Evolutionary conservation across 2,329 filamentous ascomycete genomes (phyloP).

Genomic region (Alternaria solani): DNA sequence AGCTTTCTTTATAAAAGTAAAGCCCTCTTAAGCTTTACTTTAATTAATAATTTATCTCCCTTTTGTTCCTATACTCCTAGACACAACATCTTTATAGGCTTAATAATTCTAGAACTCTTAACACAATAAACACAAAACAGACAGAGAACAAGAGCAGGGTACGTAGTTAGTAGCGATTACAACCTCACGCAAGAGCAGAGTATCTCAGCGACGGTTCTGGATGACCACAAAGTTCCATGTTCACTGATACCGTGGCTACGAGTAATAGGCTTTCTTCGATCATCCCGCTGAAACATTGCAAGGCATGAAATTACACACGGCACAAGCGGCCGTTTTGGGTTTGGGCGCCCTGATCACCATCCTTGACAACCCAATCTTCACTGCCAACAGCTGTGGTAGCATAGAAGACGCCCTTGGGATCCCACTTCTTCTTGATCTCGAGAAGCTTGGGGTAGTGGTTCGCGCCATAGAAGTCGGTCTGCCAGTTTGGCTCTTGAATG

Average conservation of each 20-base stretch:
- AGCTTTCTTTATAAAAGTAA: too few relatives aligned
- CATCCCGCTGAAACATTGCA: neutral
- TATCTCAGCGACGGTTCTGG: too few relatives aligned
- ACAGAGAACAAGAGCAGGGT: too few relatives aligned
- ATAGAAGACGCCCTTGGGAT: constrained; percentile 41
- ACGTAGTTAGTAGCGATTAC: too few relatives aligned
- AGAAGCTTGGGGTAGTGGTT: constrained; percentile 37
- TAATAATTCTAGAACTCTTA: neutral
- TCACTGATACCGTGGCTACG: neutral
- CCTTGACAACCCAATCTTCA: constrained; percentile 33
- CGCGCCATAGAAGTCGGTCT: constrained; percentile 38
- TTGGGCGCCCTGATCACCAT: constrained; percentile 28
- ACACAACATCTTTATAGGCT: neutral
- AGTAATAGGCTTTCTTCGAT: neutral
- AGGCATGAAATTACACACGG: constrained; percentile 22
- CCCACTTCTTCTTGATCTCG: constrained; percentile 35
- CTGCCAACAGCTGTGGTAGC: constrained; percentile 34
- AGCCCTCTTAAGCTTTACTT: too few relatives aligned
- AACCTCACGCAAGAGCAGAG: too few relatives aligned
- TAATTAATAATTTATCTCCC: too few relatives aligned
- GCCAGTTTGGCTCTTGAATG: constrained; percentile 36
- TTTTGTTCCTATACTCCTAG: too few relatives aligned
- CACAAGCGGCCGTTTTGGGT: constrained; percentile 39
- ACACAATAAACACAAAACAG: too few relatives aligned
- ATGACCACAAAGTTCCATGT: too few relatives aligned